Percentiles rank a stretch among this genome's conserved stretches.
Conservation (phyloP, 2,329 filamentous ascomycete species). For the Talaromyces sp. region DNA sequence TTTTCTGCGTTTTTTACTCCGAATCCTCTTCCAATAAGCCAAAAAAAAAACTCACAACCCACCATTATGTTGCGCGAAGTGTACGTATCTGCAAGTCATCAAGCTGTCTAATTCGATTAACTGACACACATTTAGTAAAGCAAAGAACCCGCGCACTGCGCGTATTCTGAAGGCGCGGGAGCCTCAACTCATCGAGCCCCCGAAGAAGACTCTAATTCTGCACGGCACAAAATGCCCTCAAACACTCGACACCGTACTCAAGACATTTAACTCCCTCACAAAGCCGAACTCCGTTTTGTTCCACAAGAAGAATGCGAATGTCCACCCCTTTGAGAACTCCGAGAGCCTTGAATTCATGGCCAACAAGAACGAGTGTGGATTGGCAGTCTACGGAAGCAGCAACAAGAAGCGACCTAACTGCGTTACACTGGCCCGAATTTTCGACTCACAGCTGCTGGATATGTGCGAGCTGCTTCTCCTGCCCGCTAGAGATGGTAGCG, state of each 20-base stretch:
- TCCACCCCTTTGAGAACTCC: conserved; percentile 91
- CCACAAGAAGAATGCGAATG: conserved; percentile 88
- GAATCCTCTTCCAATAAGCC: conserved; percentile 15
- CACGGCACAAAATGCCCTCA: conserved; percentile 84
- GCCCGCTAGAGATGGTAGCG: conserved; percentile 59
- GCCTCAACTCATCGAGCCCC: conserved; percentile 85
- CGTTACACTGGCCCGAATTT: conserved; percentile 79
- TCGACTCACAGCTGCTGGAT: conserved; percentile 84
- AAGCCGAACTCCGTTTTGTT: conserved; percentile 86
- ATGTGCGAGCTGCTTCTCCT: conserved; percentile 92
- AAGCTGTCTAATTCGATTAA: background rate
- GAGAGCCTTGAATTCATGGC: conserved; percentile 91
- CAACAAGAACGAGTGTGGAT: conserved; percentile 89
- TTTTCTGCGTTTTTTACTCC: conserved; percentile 38
- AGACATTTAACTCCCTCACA: conserved; percentile 82
- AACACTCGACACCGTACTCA: conserved; percentile 78
- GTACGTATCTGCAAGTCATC: conserved; percentile 32
- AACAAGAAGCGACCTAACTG: conserved; percentile 96
- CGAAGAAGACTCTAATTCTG: conserved; percentile 87
- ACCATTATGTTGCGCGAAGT: conserved; percentile 48
- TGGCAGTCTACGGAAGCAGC: conserved; percentile 81
- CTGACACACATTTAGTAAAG: conserved; percentile 54
- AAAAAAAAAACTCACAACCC: conserved; percentile 16
- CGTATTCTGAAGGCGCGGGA: conserved; percentile 91
- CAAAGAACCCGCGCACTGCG: conserved; percentile 86